A percentile compares a stretch with the other conserved stretches of the same genome.
Conservation (phyloP, 225 moss, liverwort and hornwort species). For the Bryum argenteum region DNA sequence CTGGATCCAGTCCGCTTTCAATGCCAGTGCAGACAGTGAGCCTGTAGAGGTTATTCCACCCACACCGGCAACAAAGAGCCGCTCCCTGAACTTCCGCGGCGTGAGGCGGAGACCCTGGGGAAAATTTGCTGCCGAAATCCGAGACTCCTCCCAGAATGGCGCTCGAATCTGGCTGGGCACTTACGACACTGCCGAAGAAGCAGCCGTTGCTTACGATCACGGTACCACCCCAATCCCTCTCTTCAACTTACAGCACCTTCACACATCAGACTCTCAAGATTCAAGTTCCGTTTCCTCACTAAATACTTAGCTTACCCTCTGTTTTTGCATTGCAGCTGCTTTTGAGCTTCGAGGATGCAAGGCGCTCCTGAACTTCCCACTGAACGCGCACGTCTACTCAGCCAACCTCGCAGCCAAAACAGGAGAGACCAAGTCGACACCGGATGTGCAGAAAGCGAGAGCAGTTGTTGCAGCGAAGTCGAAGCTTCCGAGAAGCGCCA, state of each 20-base stretch:
- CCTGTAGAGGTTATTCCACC: constrained; percentile 16
- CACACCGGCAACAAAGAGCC: background rate
- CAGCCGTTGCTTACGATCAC: constrained; percentile 57
- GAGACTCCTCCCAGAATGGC: constrained; percentile 54
- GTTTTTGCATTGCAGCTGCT: constrained; percentile 36
- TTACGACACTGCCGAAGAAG: constrained; percentile 53
- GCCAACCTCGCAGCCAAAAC: constrained; percentile 37
- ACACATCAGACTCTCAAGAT: background rate
- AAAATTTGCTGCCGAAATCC: constrained; percentile 65
- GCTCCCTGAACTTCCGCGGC: constrained; percentile 37
- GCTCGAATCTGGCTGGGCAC: constrained; percentile 63
- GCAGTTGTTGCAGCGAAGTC: background rate
- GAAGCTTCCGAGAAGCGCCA: background rate
- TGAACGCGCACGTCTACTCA: constrained; percentile 51
- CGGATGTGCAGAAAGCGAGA: background rate
- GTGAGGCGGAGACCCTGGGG: constrained; percentile 68
- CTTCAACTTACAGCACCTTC: background rate
- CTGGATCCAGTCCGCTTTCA: constrained; percentile 25
- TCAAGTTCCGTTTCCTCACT: background rate
- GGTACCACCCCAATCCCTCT: constrained; percentile 21
- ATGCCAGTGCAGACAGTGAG: background rate
- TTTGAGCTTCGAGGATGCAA: constrained; percentile 62
- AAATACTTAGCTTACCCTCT: background rate
- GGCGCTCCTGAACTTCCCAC: constrained; percentile 55
- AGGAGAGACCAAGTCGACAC: background rate